Evolutionary conservation across 106 monocot genomes (phyloP).

Genomic region (Dioscorea alata): DNA sequence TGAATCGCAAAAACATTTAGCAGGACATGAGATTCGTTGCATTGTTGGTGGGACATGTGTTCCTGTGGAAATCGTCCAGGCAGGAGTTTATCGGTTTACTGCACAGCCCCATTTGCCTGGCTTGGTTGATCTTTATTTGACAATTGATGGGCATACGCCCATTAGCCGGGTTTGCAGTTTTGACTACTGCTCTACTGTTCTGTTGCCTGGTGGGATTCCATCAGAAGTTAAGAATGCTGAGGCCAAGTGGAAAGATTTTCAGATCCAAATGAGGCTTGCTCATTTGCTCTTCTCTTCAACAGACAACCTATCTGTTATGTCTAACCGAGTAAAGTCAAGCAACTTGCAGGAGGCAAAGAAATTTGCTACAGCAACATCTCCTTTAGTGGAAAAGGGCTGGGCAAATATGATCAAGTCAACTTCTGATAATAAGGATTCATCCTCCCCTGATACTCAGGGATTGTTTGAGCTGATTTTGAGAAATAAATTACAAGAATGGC

Average conservation of each 20-base stretch:
- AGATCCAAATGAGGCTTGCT: conserved; percentile 42
- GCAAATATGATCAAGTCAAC: conserved; percentile 21
- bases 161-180: conserved; percentile 72
- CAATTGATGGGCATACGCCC: conserved; percentile 61
- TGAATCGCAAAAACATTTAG: conserved; percentile 53
- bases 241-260: conserved; percentile 5
- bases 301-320: conserved; percentile 25
- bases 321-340: conserved; percentile 39
- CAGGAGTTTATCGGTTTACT: conserved; percentile 67
- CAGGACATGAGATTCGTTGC: conserved; percentile 37
- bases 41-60: conserved; percentile 52
- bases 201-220: conserved; percentile 11
- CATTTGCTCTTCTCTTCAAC: conserved; percentile 77
- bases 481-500: conserved; percentile 86
- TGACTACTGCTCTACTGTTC: conserved; percentile 24
- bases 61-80: conserved; percentile 43
- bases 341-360: conserved; percentile 44
- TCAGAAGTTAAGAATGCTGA: conserved; percentile 14
- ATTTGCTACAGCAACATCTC: conserved; percentile 40
- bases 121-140: conserved; percentile 42
- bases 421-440: conserved; percentile 8
- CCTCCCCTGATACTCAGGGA: conserved; percentile 7
- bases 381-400: conserved; percentile 67
- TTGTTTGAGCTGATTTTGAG: conserved; percentile 67
- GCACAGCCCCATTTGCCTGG: conserved; percentile 40